Conservation (phyloP, 129 eudicot genomes). For the Escallonia rubra region DNA sequence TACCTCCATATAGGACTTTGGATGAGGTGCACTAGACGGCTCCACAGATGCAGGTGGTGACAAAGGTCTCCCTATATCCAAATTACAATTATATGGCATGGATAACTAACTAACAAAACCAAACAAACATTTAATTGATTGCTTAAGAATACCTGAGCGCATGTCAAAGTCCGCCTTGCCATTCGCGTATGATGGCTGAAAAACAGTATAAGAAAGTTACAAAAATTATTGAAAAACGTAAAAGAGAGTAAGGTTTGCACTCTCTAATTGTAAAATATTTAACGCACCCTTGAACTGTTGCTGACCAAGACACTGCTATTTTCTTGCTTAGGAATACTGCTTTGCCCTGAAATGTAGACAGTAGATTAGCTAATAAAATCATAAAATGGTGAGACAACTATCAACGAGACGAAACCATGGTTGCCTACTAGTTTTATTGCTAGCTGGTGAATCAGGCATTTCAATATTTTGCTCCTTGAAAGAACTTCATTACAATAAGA, state of each 20-base stretch:
- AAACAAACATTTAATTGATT: not conserved
- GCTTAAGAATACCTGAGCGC: constrained; percentile 46
- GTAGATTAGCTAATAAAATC: not conserved
- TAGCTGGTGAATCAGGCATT: not conserved
- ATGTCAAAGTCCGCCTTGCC: constrained; percentile 50
- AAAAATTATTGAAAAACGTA: not conserved
- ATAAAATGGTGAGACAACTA: not conserved
- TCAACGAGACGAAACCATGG: not conserved
- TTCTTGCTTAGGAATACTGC: constrained; percentile 32
- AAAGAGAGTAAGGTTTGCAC: not conserved
- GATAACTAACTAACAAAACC: not conserved
- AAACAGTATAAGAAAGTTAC: constrained; percentile 12
- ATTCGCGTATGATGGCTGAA: constrained; percentile 49
- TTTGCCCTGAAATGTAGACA: constrained; percentile 47
- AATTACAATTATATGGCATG: constrained; percentile 1
- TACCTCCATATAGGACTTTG: constrained; percentile 87
- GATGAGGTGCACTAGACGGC: constrained; percentile 72
- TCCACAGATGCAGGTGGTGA: constrained; percentile 74
- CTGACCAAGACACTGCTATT: constrained; percentile 37
- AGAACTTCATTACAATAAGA: too few relatives aligned
- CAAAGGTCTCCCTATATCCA: constrained; percentile 64
- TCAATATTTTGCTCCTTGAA: not conserved
- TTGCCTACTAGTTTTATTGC: not conserved
- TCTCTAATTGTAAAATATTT: not conserved
- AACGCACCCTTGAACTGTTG: constrained; percentile 57